These are phyloP conservation scores for Nigrospora sphaerica DNA, from an alignment of 2,329 filamentous ascomycete genomes.

Conservation along the genomic window DNA sequence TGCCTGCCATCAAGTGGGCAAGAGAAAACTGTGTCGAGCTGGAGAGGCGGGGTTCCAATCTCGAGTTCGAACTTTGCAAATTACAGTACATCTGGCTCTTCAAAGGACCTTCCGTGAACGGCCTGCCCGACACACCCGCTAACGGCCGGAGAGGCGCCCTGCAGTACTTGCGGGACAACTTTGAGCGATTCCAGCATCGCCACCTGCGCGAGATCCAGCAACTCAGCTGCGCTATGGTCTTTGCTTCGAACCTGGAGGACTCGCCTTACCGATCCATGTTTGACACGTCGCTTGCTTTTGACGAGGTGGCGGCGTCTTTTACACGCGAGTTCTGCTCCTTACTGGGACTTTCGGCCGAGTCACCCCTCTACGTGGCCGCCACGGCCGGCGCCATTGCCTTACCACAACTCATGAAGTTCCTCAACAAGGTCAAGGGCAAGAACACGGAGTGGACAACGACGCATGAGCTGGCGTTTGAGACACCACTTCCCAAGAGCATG, in stretches of 20 bases:
- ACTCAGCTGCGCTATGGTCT: conserved; percentile 76
- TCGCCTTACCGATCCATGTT: conserved; percentile 81
- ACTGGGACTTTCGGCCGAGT: conserved; percentile 82
- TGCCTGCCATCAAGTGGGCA: conserved; percentile 85
- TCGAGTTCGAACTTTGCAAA: conserved; percentile 90
- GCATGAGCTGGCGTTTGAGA: conserved; percentile 80
- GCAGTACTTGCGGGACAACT: conserved; percentile 68
- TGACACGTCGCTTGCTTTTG: conserved; percentile 67
- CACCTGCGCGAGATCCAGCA: conserved; percentile 76
- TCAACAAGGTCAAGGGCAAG: conserved; percentile 79
- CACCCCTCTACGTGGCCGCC: conserved; percentile 84
- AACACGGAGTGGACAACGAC: conserved; percentile 92
- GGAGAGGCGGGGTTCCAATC: conserved; percentile 77
- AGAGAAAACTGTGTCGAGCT: conserved; percentile 61
- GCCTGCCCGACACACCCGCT: conserved; percentile 39
- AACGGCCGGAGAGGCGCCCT: conserved; percentile 61
- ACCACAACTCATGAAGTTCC: conserved; percentile 81
- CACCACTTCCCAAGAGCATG: conserved; percentile 51
- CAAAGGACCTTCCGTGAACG: conserved; percentile 49
- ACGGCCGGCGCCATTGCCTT: conserved; percentile 90
- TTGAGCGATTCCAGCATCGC: conserved; percentile 64
- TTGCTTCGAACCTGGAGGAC: conserved; percentile 60
- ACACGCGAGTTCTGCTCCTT: conserved; percentile 92
- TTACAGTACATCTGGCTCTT: conserved; percentile 89
- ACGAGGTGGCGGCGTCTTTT: conserved; percentile 80